Percentiles rank a stretch among this genome's conserved stretches.
phyloP scores from a whole-genome alignment of 805 yeast genomes.

The Metschnikowia cerradonensis region DNA sequence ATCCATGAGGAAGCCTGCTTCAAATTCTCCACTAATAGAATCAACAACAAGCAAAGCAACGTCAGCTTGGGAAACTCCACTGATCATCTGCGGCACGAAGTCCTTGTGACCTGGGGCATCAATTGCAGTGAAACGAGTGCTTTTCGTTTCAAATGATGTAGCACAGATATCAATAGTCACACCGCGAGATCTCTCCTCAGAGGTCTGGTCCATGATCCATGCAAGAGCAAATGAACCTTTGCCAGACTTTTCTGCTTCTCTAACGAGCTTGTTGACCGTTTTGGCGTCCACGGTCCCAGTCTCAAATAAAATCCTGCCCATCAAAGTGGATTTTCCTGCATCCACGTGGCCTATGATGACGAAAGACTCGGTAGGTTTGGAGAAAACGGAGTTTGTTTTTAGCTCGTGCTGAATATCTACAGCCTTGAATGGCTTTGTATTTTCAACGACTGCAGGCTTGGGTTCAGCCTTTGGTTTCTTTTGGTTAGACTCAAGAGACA shows the following conservation, averaged over 20 bases:
- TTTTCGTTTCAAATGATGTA: conserved; percentile 56
- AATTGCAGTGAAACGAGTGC: conserved; percentile 59
- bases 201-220: conserved; percentile 80
- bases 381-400: conserved; percentile 24
- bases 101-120: conserved; percentile 87
- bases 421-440: conserved; percentile 41
- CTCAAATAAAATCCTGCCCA: conserved; percentile 70
- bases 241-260: conserved; percentile 64
- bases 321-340: conserved; percentile 77
- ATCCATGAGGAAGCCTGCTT: conserved; percentile 58
- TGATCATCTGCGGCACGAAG: conserved; percentile 82
- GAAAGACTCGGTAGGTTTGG: conserved; percentile 60
- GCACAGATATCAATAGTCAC: conserved; percentile 77
- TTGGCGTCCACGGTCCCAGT: conserved; percentile 62
- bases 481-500: conserved; percentile 20
- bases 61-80: conserved; percentile 79
- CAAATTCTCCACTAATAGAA: conserved; percentile 61
- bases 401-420: conserved; percentile 42
- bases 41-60: conserved; percentile 71
- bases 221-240: conserved; percentile 80
- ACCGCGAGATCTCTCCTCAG: conserved; percentile 71
- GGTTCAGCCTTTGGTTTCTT: conserved; percentile 9
- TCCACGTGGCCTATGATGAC: conserved; percentile 86
- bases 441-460: conserved; percentile 13
- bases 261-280: conserved; percentile 56